Evolutionary conservation across 2,329 filamentous ascomycete genomes (phyloP).

Genomic region (Colletotrichum melonis): DNA sequence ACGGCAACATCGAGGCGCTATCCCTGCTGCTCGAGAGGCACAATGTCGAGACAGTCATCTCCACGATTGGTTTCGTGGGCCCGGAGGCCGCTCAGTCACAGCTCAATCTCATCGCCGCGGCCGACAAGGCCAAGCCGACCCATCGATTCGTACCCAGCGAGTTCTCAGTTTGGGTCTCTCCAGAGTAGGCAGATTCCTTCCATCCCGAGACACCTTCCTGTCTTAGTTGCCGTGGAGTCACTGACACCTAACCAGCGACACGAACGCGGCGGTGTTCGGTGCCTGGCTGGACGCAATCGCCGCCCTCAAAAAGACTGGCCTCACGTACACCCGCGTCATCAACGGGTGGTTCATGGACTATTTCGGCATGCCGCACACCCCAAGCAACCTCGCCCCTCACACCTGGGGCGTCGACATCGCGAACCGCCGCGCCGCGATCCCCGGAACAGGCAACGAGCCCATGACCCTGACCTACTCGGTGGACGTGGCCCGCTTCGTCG

Average conservation of each 20-base stretch:
- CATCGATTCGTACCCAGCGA: conserved; percentile 56
- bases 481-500: conserved; percentile 60
- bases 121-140: conserved; percentile 49
- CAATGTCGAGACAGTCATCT: conserved; percentile 57
- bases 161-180: conserved; percentile 40
- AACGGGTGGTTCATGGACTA: conserved; percentile 60
- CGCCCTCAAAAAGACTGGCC: conserved; percentile 41
- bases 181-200: not conserved
- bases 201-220: too few species aligned
- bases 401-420: conserved; percentile 56
- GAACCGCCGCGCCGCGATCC: conserved; percentile 57
- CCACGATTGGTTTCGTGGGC: conserved; percentile 46
- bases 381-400: conserved; percentile 50
- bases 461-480: conserved; percentile 60
- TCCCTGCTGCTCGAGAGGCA: conserved; percentile 42
- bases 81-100: conserved; percentile 39
- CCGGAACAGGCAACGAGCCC: conserved; percentile 55
- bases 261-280: too few species aligned
- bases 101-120: conserved; percentile 54
- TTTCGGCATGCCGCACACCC: conserved; percentile 50
- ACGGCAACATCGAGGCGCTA: conserved; percentile 35
- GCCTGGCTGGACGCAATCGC: not conserved
- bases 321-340: conserved; percentile 51
- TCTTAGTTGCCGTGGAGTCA: too few species aligned
- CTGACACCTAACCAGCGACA: too few species aligned